Base-by-base conservation (phyloP, 139 green algal species). In the Trebouxia sp. region DNA sequence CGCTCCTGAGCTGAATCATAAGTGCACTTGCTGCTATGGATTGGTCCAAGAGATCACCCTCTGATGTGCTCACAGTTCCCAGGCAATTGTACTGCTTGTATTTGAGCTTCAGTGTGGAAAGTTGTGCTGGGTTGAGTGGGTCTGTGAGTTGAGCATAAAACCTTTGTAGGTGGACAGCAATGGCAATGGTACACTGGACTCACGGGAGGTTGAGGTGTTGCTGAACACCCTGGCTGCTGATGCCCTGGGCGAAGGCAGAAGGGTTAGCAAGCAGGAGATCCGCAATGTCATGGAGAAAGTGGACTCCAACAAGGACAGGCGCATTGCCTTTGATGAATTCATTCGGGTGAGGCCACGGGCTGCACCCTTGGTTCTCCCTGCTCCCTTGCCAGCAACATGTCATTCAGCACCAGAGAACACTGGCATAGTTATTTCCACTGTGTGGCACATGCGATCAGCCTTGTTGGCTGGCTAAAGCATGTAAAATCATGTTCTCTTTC, bases 311-410 rank as follows among this genome's bases (percentile, higher is more conserved):
- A 58, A 58, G 9, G 76, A 82, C 56, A 42, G 38, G 39, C 76
- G 55, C 41, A 53, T 82, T 37, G 39, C 39, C 56, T 82, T 82
- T 76, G 76, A 82, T 53, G 76, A 82, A 41, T 82, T 82, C 76
- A 75, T 82, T 1, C 26, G 56, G 76, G 76, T 82, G 39, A 10
- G 72, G 10, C 6, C 22, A 4, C 20, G 26, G 50, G 50, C 4
- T 58, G 4, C 20, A 58, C 50, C 22, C 50, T 58, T 17, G 20
- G 20, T 32, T 0, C 15, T 50, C 35, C 65, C 45, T 45, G 65
- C 65, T 43, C 0, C 14, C 55, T 66, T 12, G 17, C 14, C n/a
- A 66, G 17, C 7, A 38, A 6, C 32, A 26, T 8, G 28, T 8
- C 53, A 35, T 6, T 2, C 51, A 62, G 51, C 12, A 14, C 51